Evolutionary conservation across 2,329 filamentous ascomycete species (phyloP), one percentile per base, ranked within the genome.

Genomic region (Neofusicoccum sp.): DNA sequence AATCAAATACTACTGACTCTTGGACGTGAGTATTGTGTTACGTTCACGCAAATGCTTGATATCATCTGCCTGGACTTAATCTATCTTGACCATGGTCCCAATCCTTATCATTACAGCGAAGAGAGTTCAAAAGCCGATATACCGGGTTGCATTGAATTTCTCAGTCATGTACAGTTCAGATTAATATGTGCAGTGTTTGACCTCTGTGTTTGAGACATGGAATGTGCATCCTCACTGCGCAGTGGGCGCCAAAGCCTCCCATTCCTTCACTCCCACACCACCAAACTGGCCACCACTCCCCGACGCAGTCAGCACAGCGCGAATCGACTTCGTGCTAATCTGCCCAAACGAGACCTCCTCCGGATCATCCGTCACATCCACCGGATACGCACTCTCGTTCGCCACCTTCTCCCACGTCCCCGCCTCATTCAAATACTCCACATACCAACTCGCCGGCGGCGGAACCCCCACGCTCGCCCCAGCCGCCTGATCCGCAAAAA

Each of bases 291-390:
- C 38, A 3, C 60, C 60, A 16, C 60, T 47, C 5, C 62, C 62
- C 26, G 59, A 62, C 4, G 63, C 63, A 36, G 7, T 57, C 5
- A 65, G 24, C 2, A 63, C 41, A 4, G 63, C 63, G 1, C 62
- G 56, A 4, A 65, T 40, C 3, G 49, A 40, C 6, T 24, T 54
- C 1, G 63, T 63, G 12, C 24, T 58, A 11, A 65, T 40, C 44
- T 60, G 48, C 1, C 4, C 33, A 31, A 74, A 73, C 30, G 63
- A 62, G 7, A 73, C 67, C 64, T 74, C 71, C 1, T 57, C 47
- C 11, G 72, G 70, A 9, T 60, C 59, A 31, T 71, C 64, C 11
- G 66, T 70, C 4, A 67, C 69, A 12, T 60, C 64, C 1, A 67
- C 67, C 2, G 67, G 67, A 54, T 72, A 74, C 1, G 31, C 62